Base-by-base conservation (phyloP, 164 flowering plant genomes). In the Tetrastigma voinierianum region DNA sequence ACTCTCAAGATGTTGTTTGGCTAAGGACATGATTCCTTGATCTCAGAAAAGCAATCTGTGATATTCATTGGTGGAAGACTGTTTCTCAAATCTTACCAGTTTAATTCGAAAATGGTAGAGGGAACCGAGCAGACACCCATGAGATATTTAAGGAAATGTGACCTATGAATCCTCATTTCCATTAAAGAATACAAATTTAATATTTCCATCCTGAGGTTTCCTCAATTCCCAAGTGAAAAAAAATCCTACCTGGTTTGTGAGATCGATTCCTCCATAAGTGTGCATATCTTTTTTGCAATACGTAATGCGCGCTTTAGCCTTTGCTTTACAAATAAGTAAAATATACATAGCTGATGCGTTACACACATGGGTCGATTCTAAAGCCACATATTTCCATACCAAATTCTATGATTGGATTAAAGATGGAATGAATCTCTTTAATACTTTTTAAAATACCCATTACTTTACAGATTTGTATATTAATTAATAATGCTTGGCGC, bases 101-200 rank as follows among this genome's bases (percentile, higher is more conserved):
- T 23, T 25, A 57, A 57, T 8, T 40, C 6, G 40, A 57, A 24
- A 24, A 4, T 64, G 24, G 55, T 52, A 57, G 51, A n/a, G 8
- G 57, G 49, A 58, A 57, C 44, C 56, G 57, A 64, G 57, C 67
- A 47, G 55, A 11, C 21, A n/a, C 1, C 48, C 48, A 51, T 51
- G 54, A 74, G 65, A 66, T 52, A 67, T 57, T 32, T 75, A 32
- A 62, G 71, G 74, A 67, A 75, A 70, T 46, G 15, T 68, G 71
- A 73, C 59, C 19, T 15, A 17, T 45, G 48, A 62, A n/a, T 43
- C 21, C 4, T 44, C 21, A 47, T 40, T 61, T 7, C n/a, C 59
- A 25, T 25, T 66, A 65, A 17, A 61, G 24, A 66, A 24, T 17
- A 51, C 40, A 4, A 15, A n/a, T 46, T 69, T 60, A 10, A 52